phyloP scores from a whole-genome alignment of 371 early-diverging fungal genomes.

The Dinochytrium kinnereticum region DNA sequence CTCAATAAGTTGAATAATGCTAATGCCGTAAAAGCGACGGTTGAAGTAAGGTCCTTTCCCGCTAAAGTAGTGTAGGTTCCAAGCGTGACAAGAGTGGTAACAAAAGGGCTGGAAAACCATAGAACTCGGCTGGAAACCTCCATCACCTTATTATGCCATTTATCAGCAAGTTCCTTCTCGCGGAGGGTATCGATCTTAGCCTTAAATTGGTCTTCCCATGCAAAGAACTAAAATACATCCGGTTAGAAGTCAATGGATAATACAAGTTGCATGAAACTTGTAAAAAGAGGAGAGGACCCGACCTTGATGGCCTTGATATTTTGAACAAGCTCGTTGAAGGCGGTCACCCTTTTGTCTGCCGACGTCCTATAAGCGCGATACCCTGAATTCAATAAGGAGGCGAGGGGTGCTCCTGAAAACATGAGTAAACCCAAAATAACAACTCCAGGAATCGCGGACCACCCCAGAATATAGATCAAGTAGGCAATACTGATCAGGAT shows the following conservation, averaged over 20 bases:
- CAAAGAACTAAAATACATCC: slow-evolving; percentile 22
- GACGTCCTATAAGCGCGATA: slow-evolving; percentile 3
- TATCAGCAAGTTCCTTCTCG: slow-evolving; percentile 17
- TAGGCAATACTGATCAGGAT: slow-evolving; percentile 34
- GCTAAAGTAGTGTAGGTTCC: slow-evolving; percentile 11
- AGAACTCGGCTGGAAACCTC: slow-evolving; percentile 16
- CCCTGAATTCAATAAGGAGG: neutral
- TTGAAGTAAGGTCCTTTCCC: slow-evolving; percentile 14
- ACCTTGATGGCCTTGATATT: slow-evolving; percentile 44
- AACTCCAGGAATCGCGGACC: slow-evolving; percentile 49
- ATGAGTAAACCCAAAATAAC: slow-evolving; percentile 40
- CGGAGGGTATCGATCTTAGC: slow-evolving; percentile 38
- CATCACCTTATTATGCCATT: neutral
- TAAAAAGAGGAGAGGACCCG: slow-evolving; percentile 22
- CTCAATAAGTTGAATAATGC: slow-evolving; percentile 22
- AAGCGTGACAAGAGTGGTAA: slow-evolving; percentile 32
- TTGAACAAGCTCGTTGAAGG: slow-evolving; percentile 26
- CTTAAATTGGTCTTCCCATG: slow-evolving; percentile 40
- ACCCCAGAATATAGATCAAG: slow-evolving; percentile 42
- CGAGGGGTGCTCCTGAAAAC: slow-evolving; percentile 35
- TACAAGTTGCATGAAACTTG: neutral
- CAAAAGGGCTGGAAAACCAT: slow-evolving; percentile 23
- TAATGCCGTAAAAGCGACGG: slow-evolving; percentile 27
- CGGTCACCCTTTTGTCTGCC: slow-evolving; percentile 16
- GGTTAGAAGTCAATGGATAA: neutral